These are phyloP conservation scores for Pachysandra terminalis DNA, from an alignment of 164 flowering plant genomes.

Conservation along the genomic window DNA sequence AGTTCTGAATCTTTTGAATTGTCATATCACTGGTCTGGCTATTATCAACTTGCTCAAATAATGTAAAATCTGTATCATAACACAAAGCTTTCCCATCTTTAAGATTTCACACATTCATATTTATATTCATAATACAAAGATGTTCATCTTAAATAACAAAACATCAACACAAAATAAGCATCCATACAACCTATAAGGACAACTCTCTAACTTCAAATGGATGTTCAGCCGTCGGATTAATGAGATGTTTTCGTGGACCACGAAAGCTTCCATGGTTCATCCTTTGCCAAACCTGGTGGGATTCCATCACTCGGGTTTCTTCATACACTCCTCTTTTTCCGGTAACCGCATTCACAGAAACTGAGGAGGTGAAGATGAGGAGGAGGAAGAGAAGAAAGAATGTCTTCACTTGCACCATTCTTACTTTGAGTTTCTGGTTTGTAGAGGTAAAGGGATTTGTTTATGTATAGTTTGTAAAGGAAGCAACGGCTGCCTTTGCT, in stretches of 20 bases:
- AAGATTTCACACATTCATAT: too few relatives aligned
- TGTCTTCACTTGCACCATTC: constrained; percentile 20
- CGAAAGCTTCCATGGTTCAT: constrained; percentile 59
- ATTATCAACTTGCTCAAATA: too few relatives aligned
- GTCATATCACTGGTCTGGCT: too few relatives aligned
- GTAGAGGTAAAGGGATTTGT: not conserved
- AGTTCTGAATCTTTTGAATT: too few relatives aligned
- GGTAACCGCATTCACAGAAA: constrained; percentile 4
- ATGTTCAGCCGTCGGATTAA: constrained; percentile 27
- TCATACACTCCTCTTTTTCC: not conserved
- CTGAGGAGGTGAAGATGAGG: constrained; percentile 7
- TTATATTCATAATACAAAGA: not conserved
- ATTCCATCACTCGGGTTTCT: not conserved
- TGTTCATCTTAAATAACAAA: not conserved
- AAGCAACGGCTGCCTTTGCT: constrained; percentile 7
- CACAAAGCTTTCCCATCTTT: too few relatives aligned
- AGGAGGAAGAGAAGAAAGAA: constrained; percentile 14
- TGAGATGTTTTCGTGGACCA: constrained; percentile 44
- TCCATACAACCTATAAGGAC: constrained; percentile 21
- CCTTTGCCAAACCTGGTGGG: constrained; percentile 21
- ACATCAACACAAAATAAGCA: not conserved
- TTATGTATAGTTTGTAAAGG: not conserved
- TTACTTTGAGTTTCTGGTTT: not conserved
- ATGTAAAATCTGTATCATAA: too few relatives aligned
- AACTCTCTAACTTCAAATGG: constrained; percentile 26